Evolutionary conservation across 345 rosid species (phyloP), one percentile per base, ranked within the genome.

Genomic region (Nasturtium officinale): DNA sequence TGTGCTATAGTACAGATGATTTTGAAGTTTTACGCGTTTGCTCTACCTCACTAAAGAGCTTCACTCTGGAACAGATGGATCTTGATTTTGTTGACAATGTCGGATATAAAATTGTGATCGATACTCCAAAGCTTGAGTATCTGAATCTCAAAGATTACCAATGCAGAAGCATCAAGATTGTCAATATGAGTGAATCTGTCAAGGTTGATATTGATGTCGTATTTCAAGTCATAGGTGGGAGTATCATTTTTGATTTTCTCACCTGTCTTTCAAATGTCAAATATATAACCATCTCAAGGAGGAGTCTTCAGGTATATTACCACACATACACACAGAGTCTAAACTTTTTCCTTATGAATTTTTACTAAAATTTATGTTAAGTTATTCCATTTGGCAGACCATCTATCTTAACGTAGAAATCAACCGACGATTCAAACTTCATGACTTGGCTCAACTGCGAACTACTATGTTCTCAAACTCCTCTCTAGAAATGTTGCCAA

Each of bases 271-370:
- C 74, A 25, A 21, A 48, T 25, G 58, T 40, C 32, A 60, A 29
- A 71, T 12, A 47, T 11, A 16, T 59, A 48, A 60, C 66, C 40
- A 71, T 71, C 59, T 71, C 74, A 13, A 59, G 74, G 59, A 48
- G 17, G 59, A 71, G 20, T 35, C 67, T 59, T 60, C 18, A 59
- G 74, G 74, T 71, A 58, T 42, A 40, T 28, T 28, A 28, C 6
- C n/a, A 32, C 7, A 8, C 7, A 16, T 15, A 20, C 46, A 54
- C 40, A 28, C 42, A 28, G 15, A 29, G 42, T 56, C 43, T 54
- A 3, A 28, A 42, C 13, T 28, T 26, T 53, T 40, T 5, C 17
- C n/a, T 53, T 11, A n/a, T 0, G 2, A 23, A 0, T 37, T 17
- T 42, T 12, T 17, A 17, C 28, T 37, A 10, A 9, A 37, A 10